Percentiles rank a stretch among this genome's conserved stretches.
These are phyloP conservation scores for Aspergillus homomorphus DNA, from an alignment of 495 filamentous ascomycete genomes.

Conservation along the genomic window DNA sequence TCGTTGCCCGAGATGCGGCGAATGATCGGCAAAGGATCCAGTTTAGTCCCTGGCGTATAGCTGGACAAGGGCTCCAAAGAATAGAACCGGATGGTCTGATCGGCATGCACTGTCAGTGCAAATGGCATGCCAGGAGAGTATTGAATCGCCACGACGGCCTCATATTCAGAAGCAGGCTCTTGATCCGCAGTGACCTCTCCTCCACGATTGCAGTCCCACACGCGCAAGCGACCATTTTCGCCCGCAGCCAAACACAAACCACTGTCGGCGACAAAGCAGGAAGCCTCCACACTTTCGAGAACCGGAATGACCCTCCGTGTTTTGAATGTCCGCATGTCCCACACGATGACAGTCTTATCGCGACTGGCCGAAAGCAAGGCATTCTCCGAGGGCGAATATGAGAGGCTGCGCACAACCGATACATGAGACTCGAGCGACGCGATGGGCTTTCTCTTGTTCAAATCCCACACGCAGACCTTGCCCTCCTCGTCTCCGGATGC, in stretches of 20 bases:
- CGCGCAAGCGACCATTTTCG: conserved; percentile 72
- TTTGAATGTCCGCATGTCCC: conserved; percentile 85
- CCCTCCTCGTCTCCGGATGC: conserved; percentile 93
- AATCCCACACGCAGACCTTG: conserved; percentile 85
- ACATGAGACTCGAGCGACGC: conserved; percentile 86
- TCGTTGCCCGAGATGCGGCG: conserved; percentile 91
- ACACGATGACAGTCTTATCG: conserved; percentile 91
- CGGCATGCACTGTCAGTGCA: conserved; percentile 79
- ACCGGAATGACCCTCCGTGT: conserved; percentile 77
- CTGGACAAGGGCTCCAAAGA: conserved; percentile 45
- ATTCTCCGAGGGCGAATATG: conserved; percentile 71
- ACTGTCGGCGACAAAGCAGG: conserved; percentile 71
- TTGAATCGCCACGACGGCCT: conserved; percentile 71
- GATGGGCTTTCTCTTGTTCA: conserved; percentile 74
- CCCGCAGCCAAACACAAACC: conserved; percentile 77
- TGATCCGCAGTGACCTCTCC: conserved; percentile 75
- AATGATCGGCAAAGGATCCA: conserved; percentile 51
- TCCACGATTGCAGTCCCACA: conserved; percentile 77
- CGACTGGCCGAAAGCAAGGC: conserved; percentile 81
- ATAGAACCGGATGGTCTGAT: conserved; percentile 80
- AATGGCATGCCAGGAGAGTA: conserved; percentile 58
- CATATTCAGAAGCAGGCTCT: conserved; percentile 62
- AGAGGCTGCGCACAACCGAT: conserved; percentile 81
- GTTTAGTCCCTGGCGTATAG: conserved; percentile 31
- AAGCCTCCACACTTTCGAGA: conserved; percentile 80